Base-by-base conservation (phyloP, 2,329 filamentous ascomycete genomes). In the Botryotinia calthae region DNA sequence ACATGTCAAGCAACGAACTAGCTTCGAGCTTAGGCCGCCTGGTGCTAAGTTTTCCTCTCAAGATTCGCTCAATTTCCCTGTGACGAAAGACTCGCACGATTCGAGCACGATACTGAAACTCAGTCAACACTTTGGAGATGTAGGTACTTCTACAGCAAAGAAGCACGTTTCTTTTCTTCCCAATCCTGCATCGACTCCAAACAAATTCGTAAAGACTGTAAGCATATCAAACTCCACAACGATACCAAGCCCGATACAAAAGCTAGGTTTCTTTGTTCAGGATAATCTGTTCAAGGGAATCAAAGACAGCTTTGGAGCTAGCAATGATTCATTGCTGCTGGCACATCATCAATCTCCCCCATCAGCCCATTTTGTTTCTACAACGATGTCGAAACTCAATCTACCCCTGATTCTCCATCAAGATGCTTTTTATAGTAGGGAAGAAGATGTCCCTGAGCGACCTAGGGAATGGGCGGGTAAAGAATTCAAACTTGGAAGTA, bases 401-500 rank as follows among this genome's bases (percentile, higher is more conserved):
- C 82, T 90, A 14, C 91, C 92, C 0, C 85, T 90, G 73, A 87
- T 92, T 22, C 87, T 98, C 66, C 97, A 97, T 76, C 93, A 94
- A 81, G 90, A 94, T 79, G 91, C 95, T 0, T 95, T 91, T 79
- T 98, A 97, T 80, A 93, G 94, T 77, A 86, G 93, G 42, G 93
- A 97, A 74, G 86, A 86, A 68, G 96, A 98, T 82, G 92, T 98
- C 0, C 94, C 95, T 20, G 87, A 91, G 56, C 88, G 91, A 70
- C 82, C 87, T 46, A 87, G 93, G 70, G 94, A 97, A 81, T 98
- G 97, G 82, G 95, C 93, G 10, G 95, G 95, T 5, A 90, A 90
- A 77, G 93, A 97, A 77, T 98, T 97, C 80, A 91, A 89, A 73
- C 83, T 98, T 10, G 87, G 90, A 78, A 91, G 94, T 74, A 89